Conservation (phyloP, 2,329 filamentous ascomycete genomes). For the Ilyonectria destructans region DNA sequence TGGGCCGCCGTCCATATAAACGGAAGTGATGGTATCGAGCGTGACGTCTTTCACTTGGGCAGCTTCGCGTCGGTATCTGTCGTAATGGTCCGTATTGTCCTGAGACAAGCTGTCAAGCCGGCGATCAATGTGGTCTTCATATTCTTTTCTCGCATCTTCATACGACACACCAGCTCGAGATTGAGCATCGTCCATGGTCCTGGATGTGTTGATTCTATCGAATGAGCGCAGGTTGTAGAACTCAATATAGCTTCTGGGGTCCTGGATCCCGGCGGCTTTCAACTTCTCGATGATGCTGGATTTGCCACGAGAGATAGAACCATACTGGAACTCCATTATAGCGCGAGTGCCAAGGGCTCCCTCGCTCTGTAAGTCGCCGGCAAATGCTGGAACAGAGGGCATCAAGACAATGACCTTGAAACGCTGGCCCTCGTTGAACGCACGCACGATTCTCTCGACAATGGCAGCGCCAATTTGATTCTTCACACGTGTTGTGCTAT, state of each 20-base stretch:
- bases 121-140: constrained; percentile 72
- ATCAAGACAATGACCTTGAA: constrained; percentile 86
- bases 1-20: constrained; percentile 86
- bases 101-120: constrained; percentile 46
- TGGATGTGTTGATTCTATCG: constrained; percentile 84
- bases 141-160: constrained; percentile 75
- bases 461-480: constrained; percentile 87
- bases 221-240: constrained; percentile 92
- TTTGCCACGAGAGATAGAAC: constrained; percentile 83
- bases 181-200: constrained; percentile 74
- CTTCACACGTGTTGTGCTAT: constrained; percentile 77
- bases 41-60: constrained; percentile 68
- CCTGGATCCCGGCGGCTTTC: constrained; percentile 76
- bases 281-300: constrained; percentile 84
- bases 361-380: constrained; percentile 83
- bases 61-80: constrained; percentile 82
- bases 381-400: constrained; percentile 86
- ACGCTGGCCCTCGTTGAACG: constrained; percentile 74
- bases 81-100: constrained; percentile 65
- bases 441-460: constrained; percentile 82
- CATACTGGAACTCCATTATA: constrained; percentile 92
- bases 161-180: constrained; percentile 77
- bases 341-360: constrained; percentile 83
- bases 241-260: constrained; percentile 82
- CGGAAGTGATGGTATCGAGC: constrained; percentile 84